phyloP scores from a whole-genome alignment of 2,329 filamentous ascomycete genomes.

The Fusarium fracticaudum region DNA sequence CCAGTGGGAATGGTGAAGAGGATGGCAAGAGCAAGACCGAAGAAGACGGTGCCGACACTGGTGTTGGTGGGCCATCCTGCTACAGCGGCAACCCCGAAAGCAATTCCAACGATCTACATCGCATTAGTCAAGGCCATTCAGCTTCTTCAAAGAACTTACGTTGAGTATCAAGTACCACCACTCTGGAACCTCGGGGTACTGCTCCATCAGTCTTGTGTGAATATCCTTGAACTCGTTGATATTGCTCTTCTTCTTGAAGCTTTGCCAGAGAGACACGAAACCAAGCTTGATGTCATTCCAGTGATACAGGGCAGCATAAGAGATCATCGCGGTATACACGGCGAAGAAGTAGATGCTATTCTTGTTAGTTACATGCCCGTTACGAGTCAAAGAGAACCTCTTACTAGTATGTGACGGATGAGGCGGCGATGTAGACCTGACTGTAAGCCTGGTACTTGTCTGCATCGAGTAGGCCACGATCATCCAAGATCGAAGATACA shows the following conservation, averaged over 20 bases:
- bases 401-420: slow-evolving; percentile 34
- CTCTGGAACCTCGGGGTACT: slow-evolving; percentile 58
- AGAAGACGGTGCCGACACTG: slow-evolving; percentile 54
- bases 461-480: slow-evolving; percentile 45
- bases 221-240: slow-evolving; percentile 50
- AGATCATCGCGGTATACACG: slow-evolving; percentile 47
- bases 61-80: slow-evolving; percentile 55
- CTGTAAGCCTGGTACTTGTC: slow-evolving; percentile 50
- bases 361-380: fast-evolving
- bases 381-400: not conserved
- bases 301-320: slow-evolving; percentile 50
- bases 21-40: slow-evolving; percentile 53
- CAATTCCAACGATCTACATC: slow-evolving; percentile 41
- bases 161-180: slow-evolving; percentile 53
- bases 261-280: slow-evolving; percentile 35
- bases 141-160: not conserved
- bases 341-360: slow-evolving; percentile 38
- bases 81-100: slow-evolving; percentile 49
- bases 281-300: slow-evolving; percentile 48
- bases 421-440: slow-evolving; percentile 45
- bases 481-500: slow-evolving; percentile 55
- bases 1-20: slow-evolving; percentile 57
- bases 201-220: slow-evolving; percentile 54
- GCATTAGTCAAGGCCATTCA: not conserved
- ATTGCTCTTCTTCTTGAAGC: slow-evolving; percentile 20